Percentiles rank a stretch among this genome's conserved stretches.
Evolutionary conservation across 208 protist genomes (phyloP).

Genomic region (Acanthamoeba castellanii): DNA sequence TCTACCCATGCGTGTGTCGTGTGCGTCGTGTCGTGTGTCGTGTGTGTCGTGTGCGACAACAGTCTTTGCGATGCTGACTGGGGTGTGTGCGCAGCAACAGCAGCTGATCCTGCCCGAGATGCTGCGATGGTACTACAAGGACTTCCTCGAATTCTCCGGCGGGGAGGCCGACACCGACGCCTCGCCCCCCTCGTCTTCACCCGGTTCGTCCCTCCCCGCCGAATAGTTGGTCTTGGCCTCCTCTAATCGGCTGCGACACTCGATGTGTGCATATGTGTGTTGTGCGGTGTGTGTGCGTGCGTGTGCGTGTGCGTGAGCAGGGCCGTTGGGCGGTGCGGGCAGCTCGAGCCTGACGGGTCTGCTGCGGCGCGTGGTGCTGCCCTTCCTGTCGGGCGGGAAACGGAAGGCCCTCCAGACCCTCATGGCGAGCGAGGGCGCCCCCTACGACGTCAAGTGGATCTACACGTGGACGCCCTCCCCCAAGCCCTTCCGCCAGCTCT

Average conservation of each 20-base stretch:
- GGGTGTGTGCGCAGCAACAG: neutral
- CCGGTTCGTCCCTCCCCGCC: neutral
- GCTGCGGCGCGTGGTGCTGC: conserved; percentile 25
- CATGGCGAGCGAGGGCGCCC: neutral
- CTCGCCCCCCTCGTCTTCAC: neutral
- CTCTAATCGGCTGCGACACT: neutral
- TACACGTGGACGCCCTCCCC: conserved; percentile 46
- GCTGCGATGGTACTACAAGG: conserved; percentile 39
- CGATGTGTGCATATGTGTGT: neutral
- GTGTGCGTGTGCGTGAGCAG: neutral
- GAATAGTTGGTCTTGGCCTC: neutral
- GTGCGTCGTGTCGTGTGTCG: too few species aligned
- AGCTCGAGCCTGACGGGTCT: neutral
- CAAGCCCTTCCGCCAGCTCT: conserved; percentile 71
- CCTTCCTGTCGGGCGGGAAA: conserved; percentile 1
- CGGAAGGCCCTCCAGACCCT: conserved; percentile 23
- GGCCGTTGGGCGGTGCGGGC: conserved; percentile 1
- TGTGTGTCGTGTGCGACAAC: too few species aligned
- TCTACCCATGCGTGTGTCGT: too few species aligned
- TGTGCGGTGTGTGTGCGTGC: too few species aligned
- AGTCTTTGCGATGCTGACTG: neutral
- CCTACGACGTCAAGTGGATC: conserved; percentile 45
- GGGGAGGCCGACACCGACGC: neutral
- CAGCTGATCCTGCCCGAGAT: conserved; percentile 52
- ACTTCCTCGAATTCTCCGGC: conserved; percentile 26